Percentiles rank a stretch among this genome's conserved stretches.
These are phyloP conservation scores for Mycena olivaceomarginata DNA, from an alignment of 768 basidiomycete species.

Conservation along the genomic window DNA sequence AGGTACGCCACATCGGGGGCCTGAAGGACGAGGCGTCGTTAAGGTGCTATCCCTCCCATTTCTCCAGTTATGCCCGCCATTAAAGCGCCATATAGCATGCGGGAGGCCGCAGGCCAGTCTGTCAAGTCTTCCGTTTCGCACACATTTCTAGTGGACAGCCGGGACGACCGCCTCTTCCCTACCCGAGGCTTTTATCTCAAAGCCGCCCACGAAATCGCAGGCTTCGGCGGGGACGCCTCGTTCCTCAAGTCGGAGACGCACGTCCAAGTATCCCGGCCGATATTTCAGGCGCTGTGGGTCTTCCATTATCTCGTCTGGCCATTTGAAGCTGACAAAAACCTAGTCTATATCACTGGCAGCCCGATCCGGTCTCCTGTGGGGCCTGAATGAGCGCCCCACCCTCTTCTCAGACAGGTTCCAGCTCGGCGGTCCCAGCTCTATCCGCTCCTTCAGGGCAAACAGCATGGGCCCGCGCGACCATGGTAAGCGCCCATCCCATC, in stretches of 20 bases:
- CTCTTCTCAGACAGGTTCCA: constrained; percentile 93
- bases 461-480: constrained; percentile 87
- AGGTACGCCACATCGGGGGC: constrained; percentile 82
- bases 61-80: background rate
- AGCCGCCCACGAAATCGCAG: constrained; percentile 82
- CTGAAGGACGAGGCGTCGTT: constrained; percentile 88
- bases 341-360: constrained; percentile 84
- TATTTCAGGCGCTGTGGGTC: constrained; percentile 77
- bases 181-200: constrained; percentile 80
- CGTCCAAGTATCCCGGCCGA: constrained; percentile 74
- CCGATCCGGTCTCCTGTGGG: constrained; percentile 82
- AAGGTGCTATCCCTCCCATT: constrained; percentile 69
- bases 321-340: constrained; percentile 12
- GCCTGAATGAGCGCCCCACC: constrained; percentile 68
- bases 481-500: constrained; percentile 61
- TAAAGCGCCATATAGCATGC: constrained; percentile 71
- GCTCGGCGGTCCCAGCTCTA: constrained; percentile 91
- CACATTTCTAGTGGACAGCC: constrained; percentile 83
- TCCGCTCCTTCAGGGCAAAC: constrained; percentile 86
- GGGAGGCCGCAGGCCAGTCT: constrained; percentile 87
- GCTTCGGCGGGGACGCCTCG: constrained; percentile 86
- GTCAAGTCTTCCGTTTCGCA: constrained; percentile 92
- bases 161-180: constrained; percentile 81
- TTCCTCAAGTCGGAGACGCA: constrained; percentile 87
- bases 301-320: background rate